These are phyloP conservation scores for Alternaria sp. DNA, from an alignment of 2,329 filamentous ascomycete genomes.

Conservation along the genomic window DNA sequence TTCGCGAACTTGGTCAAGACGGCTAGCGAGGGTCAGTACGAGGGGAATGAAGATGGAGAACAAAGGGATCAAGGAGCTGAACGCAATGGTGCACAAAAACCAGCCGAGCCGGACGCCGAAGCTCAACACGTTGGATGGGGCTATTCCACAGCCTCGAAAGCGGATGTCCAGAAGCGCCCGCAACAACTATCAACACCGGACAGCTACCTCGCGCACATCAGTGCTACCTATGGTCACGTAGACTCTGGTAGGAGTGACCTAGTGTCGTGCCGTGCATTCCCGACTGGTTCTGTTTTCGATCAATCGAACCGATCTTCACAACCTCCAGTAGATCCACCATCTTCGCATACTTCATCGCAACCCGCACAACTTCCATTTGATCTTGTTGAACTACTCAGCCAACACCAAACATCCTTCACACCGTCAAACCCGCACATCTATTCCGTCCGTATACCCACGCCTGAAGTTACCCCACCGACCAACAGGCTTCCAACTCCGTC, in stretches of 20 bases:
- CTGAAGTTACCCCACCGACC: conserved; percentile 37
- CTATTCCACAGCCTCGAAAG: conserved; percentile 24
- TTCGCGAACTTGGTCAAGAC: conserved; percentile 65
- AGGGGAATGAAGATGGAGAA: conserved; percentile 38
- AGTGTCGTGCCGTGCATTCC: conserved; percentile 26
- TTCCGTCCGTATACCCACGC: conserved; percentile 37
- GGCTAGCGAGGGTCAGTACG: conserved; percentile 48
- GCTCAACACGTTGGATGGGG: conserved; percentile 40
- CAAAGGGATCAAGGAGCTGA: conserved; percentile 42
- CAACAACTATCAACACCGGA: conserved; percentile 18
- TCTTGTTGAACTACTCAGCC: conserved; percentile 37
- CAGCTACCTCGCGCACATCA: conserved; percentile 26
- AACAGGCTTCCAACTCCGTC: conserved; percentile 38
- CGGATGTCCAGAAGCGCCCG: neutral
- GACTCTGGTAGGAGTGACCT: conserved; percentile 19
- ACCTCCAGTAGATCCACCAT: conserved; percentile 3
- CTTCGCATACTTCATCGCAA: conserved; percentile 13
- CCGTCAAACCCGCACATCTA: conserved; percentile 31
- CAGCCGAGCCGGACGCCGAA: conserved; percentile 16
- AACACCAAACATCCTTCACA: conserved; percentile 28
- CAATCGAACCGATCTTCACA: conserved; percentile 27
- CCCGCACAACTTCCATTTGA: conserved; percentile 42
- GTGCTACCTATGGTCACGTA: conserved; percentile 14
- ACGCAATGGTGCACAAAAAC: conserved; percentile 15
- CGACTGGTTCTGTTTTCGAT: conserved; percentile 32